Evolutionary conservation across 2,329 filamentous ascomycete species (phyloP).

Genomic region (Calycina marina): DNA sequence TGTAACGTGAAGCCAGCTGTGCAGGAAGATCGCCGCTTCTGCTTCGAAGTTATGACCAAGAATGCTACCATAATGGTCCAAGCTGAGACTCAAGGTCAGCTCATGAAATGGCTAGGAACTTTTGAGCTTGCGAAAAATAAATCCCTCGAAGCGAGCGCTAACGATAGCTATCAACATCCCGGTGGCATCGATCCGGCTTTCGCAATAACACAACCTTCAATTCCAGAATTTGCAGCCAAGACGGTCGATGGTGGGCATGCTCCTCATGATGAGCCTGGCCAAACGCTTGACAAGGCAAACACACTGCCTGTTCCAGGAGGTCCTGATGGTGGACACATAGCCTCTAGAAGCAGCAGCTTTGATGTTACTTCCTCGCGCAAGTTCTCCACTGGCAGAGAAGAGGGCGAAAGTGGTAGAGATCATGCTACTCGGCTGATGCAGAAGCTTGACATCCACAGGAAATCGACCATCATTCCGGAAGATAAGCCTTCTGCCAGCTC

Average conservation of each 20-base stretch:
- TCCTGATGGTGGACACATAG: constrained; percentile 30
- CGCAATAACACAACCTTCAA: constrained; percentile 74
- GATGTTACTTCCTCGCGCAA: constrained; percentile 41
- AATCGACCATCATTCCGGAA: constrained; percentile 39
- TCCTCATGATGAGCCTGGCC: constrained; percentile 32
- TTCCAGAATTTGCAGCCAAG: constrained; percentile 83
- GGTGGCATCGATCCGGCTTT: constrained; percentile 61
- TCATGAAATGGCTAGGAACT: constrained; percentile 88
- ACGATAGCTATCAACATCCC: constrained; percentile 24
- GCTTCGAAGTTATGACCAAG: constrained; percentile 97
- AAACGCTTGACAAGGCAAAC: constrained; percentile 39
- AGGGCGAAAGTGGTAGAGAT: constrained; percentile 62
- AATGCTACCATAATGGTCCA: constrained; percentile 80
- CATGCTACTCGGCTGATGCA: constrained; percentile 83
- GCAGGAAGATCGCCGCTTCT: constrained; percentile 86
- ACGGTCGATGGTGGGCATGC: constrained; percentile 50
- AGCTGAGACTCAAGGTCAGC: constrained; percentile 78
- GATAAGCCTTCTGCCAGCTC: constrained; percentile 25
- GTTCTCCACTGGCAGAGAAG: constrained; percentile 46
- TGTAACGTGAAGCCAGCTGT: constrained; percentile 87
- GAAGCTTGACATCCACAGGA: constrained; percentile 80
- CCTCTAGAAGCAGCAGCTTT: constrained; percentile 58
- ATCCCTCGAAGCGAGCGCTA: constrained; percentile 62
- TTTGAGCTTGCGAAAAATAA: constrained; percentile 92
- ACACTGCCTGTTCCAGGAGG: constrained; percentile 49